Conservation (phyloP, 2,329 filamentous ascomycete genomes). For the Endothia cerciana region DNA sequence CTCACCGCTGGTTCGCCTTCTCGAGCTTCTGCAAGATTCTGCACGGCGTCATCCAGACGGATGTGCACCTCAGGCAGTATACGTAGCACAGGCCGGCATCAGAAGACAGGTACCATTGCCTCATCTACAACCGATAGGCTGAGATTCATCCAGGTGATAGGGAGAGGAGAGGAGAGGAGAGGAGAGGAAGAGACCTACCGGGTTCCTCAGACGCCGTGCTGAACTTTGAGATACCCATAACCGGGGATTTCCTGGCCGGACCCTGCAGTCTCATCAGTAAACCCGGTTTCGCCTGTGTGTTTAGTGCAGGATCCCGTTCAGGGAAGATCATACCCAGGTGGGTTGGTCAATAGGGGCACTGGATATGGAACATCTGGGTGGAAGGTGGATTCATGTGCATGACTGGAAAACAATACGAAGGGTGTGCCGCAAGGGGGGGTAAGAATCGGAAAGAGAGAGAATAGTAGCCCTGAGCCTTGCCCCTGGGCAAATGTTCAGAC, state of each 20-base stretch:
- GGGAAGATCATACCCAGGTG: too few relatives aligned
- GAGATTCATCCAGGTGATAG: background rate
- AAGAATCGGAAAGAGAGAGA: too few relatives aligned
- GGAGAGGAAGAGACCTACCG: background rate
- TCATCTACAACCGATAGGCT: background rate
- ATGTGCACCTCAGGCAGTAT: background rate
- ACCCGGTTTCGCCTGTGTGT: background rate
- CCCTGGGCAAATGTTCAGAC: too few relatives aligned
- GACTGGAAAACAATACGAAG: too few relatives aligned
- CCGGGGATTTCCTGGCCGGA: background rate
- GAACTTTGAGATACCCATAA: background rate
- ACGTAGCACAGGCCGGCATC: background rate
- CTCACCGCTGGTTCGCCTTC: conserved; percentile 3
- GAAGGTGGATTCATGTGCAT: too few relatives aligned
- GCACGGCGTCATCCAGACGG: background rate
- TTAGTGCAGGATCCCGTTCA: background rate
- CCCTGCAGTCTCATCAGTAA: background rate
- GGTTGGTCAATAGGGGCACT: too few relatives aligned
- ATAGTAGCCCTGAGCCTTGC: too few relatives aligned
- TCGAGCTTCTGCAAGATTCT: background rate
- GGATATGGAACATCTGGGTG: too few relatives aligned
- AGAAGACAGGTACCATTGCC: background rate
- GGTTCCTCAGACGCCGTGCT: background rate
- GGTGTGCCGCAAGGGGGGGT: too few relatives aligned
- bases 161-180: background rate